A percentile compares a stretch with the other conserved stretches of the same genome.
Conservation (phyloP, 1,284 basidiomycete genomes). For the Cutaneotrichosporon sp. region DNA sequence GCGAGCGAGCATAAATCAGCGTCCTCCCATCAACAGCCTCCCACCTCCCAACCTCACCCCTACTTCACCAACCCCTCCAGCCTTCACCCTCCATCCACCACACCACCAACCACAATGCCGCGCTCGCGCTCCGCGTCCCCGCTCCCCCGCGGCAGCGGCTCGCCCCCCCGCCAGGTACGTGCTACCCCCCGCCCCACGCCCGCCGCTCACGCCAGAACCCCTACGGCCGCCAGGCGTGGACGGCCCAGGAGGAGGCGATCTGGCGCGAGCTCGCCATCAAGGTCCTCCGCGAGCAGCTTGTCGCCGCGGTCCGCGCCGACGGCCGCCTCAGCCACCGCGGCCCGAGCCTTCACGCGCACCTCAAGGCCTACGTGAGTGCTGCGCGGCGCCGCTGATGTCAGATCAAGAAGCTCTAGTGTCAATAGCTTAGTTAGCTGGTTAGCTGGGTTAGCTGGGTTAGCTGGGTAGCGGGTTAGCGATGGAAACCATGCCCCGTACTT, state of each 20-base stretch:
- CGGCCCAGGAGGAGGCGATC: slow-evolving; percentile 30
- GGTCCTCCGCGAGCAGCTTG: slow-evolving; percentile 18
- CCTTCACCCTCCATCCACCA: no score
- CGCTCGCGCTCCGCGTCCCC: no score
- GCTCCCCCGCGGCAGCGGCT: no score
- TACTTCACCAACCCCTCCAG: no score
- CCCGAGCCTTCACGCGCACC: slow-evolving; percentile 27
- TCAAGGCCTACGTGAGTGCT: slow-evolving; percentile 33
- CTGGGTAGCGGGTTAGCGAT: no score
- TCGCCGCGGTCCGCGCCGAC: slow-evolving; percentile 28
- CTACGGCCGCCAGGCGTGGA: slow-evolving; percentile 21
- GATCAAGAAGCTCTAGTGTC: slow-evolving; percentile 7
- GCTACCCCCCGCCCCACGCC: no score
- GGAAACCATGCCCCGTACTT: neutral
- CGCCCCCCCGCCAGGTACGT: neutral
- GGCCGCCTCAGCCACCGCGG: slow-evolving; percentile 30
- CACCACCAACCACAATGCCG: no score
- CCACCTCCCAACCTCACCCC: no score
- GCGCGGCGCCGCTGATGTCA: neutral
- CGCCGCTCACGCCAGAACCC: neutral
- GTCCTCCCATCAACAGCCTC: no score
- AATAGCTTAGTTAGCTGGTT: neutral
- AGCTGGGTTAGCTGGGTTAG: no score
- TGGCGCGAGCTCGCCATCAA: slow-evolving; percentile 25
- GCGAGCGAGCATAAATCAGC: no score